A percentile compares a stretch with the other conserved stretches of the same genome.
These are phyloP conservation scores for Capsicum baccatum DNA, from an alignment of 257 asterid species.

Conservation along the genomic window DNA sequence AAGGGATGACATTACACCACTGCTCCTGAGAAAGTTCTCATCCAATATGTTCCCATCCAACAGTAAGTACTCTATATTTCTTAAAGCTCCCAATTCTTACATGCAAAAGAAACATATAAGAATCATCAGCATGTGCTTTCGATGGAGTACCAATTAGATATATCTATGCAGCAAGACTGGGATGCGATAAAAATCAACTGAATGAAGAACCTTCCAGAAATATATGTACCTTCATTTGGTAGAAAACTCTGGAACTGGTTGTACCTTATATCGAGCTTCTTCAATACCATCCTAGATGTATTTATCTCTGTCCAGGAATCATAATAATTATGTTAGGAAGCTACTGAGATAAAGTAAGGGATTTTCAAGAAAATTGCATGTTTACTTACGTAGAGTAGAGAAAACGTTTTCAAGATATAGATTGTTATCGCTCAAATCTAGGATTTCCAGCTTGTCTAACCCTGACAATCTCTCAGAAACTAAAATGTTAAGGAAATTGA, in stretches of 20 bases:
- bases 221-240: slow-evolving; percentile 20
- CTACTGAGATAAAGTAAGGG: background rate
- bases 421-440: background rate
- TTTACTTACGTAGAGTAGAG: background rate
- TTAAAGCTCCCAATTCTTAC: slow-evolving; percentile 24
- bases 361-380: background rate
- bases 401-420: background rate
- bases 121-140: background rate
- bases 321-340: background rate
- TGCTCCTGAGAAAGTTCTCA: background rate
- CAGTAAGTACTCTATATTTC: slow-evolving; percentile 22
- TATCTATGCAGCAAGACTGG: background rate
- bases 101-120: background rate
- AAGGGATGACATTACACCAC: slow-evolving; percentile 9
- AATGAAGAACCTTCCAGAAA: background rate
- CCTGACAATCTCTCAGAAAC: slow-evolving; percentile 14
- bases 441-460: slow-evolving; percentile 22
- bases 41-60: background rate
- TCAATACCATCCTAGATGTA: background rate
- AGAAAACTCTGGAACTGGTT: background rate
- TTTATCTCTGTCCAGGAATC: slow-evolving; percentile 17
- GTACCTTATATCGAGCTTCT: background rate
- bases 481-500: background rate
- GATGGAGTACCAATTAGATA: too few species aligned
- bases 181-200: background rate